Evolutionary conservation across 345 rosid genomes (phyloP).

Genomic region (Melastoma malabathricum): DNA sequence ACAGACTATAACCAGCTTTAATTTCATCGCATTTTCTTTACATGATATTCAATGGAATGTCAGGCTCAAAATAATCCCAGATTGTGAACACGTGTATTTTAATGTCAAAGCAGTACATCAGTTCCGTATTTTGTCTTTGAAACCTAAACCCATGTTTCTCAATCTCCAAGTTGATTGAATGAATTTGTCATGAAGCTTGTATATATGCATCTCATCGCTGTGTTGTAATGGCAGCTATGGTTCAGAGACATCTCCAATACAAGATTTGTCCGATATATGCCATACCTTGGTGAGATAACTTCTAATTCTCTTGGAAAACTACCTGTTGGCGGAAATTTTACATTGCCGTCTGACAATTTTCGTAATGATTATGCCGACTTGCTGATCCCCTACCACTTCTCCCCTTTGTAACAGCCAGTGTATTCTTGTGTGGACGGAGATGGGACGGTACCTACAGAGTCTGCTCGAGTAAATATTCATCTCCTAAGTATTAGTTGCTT

Average conservation of each 20-base stretch:
- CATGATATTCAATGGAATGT: not conserved
- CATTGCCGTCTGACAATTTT: not conserved
- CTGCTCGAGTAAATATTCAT: slow-evolving; percentile 38
- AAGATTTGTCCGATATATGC: slow-evolving; percentile 71
- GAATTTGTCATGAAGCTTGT: too few species aligned
- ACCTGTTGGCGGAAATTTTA: too few species aligned
- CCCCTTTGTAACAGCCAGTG: slow-evolving; percentile 32
- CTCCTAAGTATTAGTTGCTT: too few species aligned
- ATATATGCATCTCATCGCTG: too few species aligned
- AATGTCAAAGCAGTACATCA: too few species aligned
- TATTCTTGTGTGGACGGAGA: slow-evolving; percentile 81
- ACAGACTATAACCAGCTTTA: not conserved
- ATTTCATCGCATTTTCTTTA: too few species aligned
- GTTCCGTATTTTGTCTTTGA: too few species aligned
- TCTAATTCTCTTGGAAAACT: not conserved
- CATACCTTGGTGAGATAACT: slow-evolving; percentile 47
- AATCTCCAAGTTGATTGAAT: too few species aligned
- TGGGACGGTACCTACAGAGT: slow-evolving; percentile 87
- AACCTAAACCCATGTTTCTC: too few species aligned
- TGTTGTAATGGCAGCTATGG: slow-evolving; percentile 52
- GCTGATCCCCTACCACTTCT: too few species aligned
- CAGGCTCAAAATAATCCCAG: not conserved
- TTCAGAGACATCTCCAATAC: slow-evolving; percentile 53
- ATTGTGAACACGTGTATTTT: too few species aligned
- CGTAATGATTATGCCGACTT: not conserved